A percentile compares a stretch with the other conserved stretches of the same genome.
Evolutionary conservation across 1,139 yeast genomes (phyloP).

Genomic region (Taphrina flavorubra): DNA sequence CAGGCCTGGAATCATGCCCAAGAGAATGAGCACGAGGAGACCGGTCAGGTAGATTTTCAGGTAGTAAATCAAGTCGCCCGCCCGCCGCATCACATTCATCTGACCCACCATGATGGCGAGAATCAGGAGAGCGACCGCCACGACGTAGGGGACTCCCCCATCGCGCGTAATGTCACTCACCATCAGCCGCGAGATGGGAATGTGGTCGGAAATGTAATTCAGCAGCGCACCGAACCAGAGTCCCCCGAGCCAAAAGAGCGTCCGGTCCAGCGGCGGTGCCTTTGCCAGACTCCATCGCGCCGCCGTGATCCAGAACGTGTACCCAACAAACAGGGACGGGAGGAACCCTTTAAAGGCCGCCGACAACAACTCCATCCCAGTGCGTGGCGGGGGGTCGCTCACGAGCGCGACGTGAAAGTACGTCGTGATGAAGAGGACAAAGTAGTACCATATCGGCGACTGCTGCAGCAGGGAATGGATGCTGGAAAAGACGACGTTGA

Average conservation of each 20-base stretch:
- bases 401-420: slow-evolving; percentile 85
- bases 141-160: slow-evolving; percentile 58
- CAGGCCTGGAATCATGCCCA: slow-evolving; percentile 68
- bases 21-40: slow-evolving; percentile 56
- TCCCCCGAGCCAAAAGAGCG: slow-evolving; percentile 74
- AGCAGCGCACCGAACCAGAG: slow-evolving; percentile 87
- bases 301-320: slow-evolving; percentile 58
- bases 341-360: slow-evolving; percentile 74
- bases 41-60: slow-evolving; percentile 60
- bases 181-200: slow-evolving; percentile 86
- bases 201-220: slow-evolving; percentile 82
- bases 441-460: slow-evolving; percentile 64
- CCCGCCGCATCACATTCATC: slow-evolving; percentile 70
- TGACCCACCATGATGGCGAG: slow-evolving; percentile 68
- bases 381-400: slow-evolving; percentile 75
- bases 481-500: slow-evolving; percentile 63
- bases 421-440: slow-evolving; percentile 70
- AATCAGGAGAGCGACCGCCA: slow-evolving; percentile 62
- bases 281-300: slow-evolving; percentile 31
- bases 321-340: slow-evolving; percentile 74
- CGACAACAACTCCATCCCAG: slow-evolving; percentile 64
- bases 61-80: slow-evolving; percentile 72
- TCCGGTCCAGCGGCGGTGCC: slow-evolving; percentile 55
- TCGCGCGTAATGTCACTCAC: slow-evolving; percentile 70
- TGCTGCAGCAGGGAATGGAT: slow-evolving; percentile 62